Conservation (phyloP, 73 alveolate species). For the Paramecium sexaurelia region DNA sequence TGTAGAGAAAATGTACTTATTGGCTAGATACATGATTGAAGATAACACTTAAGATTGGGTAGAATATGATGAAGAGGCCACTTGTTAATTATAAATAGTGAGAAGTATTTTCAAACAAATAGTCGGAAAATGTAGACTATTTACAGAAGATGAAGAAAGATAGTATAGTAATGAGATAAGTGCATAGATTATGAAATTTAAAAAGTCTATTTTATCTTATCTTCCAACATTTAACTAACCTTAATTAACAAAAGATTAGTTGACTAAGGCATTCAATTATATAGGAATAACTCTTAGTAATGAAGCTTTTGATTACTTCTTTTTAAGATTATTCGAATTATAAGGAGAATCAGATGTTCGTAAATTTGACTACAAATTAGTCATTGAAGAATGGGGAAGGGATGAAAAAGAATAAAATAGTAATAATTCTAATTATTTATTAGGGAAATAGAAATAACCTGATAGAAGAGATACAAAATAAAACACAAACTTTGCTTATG, state of each 20-base stretch:
- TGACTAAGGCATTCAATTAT: constrained; percentile 51
- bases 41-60: constrained; percentile 32
- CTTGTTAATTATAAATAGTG: constrained; percentile 15
- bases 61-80: constrained; percentile 40
- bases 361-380: constrained; percentile 10
- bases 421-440: neutral
- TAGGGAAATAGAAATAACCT: neutral
- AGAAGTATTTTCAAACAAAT: constrained; percentile 45
- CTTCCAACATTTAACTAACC: constrained; percentile 26
- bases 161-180: neutral
- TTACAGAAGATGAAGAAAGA: constrained; percentile 21
- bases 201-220: constrained; percentile 48
- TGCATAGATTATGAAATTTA: neutral
- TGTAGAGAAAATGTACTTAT: constrained; percentile 50
- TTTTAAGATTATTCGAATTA: constrained; percentile 33
- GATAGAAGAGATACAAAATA: constrained; percentile 44
- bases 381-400: constrained; percentile 52
- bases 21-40: constrained; percentile 44
- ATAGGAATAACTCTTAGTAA: neutral
- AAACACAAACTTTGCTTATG: neutral
- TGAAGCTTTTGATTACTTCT: constrained; percentile 46
- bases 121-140: constrained; percentile 32
- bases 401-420: neutral
- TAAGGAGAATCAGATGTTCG: constrained; percentile 33
- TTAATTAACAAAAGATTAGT: constrained; percentile 6